Evolutionary conservation across 1,284 basidiomycete genomes (phyloP).

Genomic region (Afroboletus lepidellus): DNA sequence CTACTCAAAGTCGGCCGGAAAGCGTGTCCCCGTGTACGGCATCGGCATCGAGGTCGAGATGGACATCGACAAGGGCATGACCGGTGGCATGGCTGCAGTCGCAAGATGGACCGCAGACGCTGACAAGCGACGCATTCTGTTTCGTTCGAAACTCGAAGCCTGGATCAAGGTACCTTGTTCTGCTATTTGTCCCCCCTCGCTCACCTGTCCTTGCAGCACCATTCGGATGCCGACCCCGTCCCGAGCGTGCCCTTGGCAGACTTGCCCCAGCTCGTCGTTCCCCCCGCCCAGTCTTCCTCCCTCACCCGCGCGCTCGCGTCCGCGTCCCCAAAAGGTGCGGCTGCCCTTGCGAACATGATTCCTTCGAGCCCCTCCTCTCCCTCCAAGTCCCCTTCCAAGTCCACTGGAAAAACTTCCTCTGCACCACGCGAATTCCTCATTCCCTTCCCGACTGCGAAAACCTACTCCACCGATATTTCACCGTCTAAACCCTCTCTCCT

Average conservation of each 20-base stretch:
- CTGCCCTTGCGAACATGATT: constrained; percentile 41
- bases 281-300: constrained; percentile 54
- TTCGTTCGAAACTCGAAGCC: constrained; percentile 55
- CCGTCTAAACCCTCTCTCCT: constrained; percentile 48
- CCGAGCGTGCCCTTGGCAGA: constrained; percentile 64
- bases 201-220: constrained; percentile 43
- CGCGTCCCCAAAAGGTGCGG: constrained; percentile 60
- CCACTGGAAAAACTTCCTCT: constrained; percentile 11
- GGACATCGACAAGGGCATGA: constrained; percentile 75
- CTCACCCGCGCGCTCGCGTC: constrained; percentile 69
- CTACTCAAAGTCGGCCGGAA: constrained; percentile 59
- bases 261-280: constrained; percentile 53
- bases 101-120: constrained; percentile 76
- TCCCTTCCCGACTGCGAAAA: constrained; percentile 48
- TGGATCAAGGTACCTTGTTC: constrained; percentile 57
- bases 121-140: constrained; percentile 56
- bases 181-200: neutral
- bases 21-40: constrained; percentile 74
- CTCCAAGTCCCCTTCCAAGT: constrained; percentile 48
- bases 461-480: constrained; percentile 38
- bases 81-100: constrained; percentile 77
- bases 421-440: constrained; percentile 41
- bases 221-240: constrained; percentile 41
- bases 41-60: constrained; percentile 83
- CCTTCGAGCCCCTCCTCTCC: constrained; percentile 48